These are phyloP conservation scores for Iris pallida DNA, from an alignment of 116 monocot species.

Conservation along the genomic window DNA sequence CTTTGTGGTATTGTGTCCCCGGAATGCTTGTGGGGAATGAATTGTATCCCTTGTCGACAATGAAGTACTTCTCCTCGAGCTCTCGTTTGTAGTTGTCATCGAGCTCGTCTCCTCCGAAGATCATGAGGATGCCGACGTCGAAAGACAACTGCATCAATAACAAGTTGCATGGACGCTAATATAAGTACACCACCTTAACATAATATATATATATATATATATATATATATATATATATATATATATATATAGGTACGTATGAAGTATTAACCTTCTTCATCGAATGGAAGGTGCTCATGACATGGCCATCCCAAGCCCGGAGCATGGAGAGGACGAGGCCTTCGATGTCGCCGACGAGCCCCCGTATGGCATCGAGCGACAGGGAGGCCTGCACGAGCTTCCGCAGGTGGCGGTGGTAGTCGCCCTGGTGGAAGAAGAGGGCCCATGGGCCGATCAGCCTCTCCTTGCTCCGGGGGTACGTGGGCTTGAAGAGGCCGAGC, in stretches of 20 bases:
- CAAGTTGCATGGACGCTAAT: neutral
- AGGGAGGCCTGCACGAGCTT: conserved; percentile 58
- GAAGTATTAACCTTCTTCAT: conserved; percentile 65
- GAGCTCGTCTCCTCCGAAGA: conserved; percentile 53
- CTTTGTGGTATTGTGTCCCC: conserved; percentile 53
- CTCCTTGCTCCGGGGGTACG: conserved; percentile 47
- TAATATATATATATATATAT: too few species aligned
- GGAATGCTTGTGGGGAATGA: conserved; percentile 60
- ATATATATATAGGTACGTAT: too few species aligned
- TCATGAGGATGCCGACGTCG: conserved; percentile 57
- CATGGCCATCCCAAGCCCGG: conserved; percentile 37
- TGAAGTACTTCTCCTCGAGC: conserved; percentile 64
- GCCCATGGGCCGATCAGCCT: conserved; percentile 42
- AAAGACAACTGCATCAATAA: conserved; percentile 39
- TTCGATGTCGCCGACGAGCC: conserved; percentile 47
- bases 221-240: too few species aligned
- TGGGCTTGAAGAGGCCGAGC: conserved; percentile 41
- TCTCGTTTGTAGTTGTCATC: conserved; percentile 34
- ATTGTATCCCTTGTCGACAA: conserved; percentile 83
- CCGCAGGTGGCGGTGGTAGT: conserved; percentile 39
- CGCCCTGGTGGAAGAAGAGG: conserved; percentile 44
- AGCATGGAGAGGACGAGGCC: conserved; percentile 44
- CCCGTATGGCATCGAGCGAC: conserved; percentile 45
- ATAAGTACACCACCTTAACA: neutral
- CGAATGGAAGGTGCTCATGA: conserved; percentile 43